A percentile compares a stretch with the other conserved stretches of the same genome.
Conservation (phyloP, 768 basidiomycete genomes). For the Grammothele lineata region DNA sequence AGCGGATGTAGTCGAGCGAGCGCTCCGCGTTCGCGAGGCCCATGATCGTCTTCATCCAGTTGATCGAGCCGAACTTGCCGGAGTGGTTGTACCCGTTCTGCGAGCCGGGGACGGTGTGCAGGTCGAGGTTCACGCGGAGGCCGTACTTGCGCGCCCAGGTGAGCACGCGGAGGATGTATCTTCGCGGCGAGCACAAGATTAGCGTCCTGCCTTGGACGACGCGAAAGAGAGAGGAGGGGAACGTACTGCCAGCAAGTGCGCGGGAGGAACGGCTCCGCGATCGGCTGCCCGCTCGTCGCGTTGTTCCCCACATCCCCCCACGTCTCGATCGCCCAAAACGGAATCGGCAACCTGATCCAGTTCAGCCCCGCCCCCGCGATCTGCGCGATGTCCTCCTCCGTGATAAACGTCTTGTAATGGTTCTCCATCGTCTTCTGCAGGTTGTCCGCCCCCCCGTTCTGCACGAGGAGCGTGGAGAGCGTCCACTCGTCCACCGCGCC, state of each 20-base stretch:
- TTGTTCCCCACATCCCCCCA: constrained; percentile 40
- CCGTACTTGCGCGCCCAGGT: constrained; percentile 90
- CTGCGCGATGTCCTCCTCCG: constrained; percentile 25
- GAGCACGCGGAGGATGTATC: constrained; percentile 71
- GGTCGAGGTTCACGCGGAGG: constrained; percentile 75
- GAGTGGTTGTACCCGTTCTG: constrained; percentile 70
- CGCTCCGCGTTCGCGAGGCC: constrained; percentile 84
- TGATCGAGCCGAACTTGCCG: constrained; percentile 56
- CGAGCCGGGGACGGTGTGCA: constrained; percentile 76
- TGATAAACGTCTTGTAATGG: constrained; percentile 83
- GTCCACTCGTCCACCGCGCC: constrained; percentile 62
- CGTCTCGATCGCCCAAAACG: constrained; percentile 84
- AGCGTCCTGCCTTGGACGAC: no score
- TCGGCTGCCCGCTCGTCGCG: constrained; percentile 6
- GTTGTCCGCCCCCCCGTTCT: no score
- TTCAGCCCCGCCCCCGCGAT: constrained; percentile 65
- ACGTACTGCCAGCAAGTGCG: constrained; percentile 70
- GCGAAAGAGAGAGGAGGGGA: no score
- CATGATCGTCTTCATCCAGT: constrained; percentile 70
- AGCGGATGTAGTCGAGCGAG: constrained; percentile 69
- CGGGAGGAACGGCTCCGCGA: constrained; percentile 69
- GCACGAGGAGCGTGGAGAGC: constrained; percentile 56
- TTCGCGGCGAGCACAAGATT: constrained; percentile 19
- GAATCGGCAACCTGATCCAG: constrained; percentile 76
- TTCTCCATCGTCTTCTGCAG: constrained; percentile 39